phyloP scores from a whole-genome alignment of 73 alveolate species.

The Tetrahymena thermophila region DNA sequence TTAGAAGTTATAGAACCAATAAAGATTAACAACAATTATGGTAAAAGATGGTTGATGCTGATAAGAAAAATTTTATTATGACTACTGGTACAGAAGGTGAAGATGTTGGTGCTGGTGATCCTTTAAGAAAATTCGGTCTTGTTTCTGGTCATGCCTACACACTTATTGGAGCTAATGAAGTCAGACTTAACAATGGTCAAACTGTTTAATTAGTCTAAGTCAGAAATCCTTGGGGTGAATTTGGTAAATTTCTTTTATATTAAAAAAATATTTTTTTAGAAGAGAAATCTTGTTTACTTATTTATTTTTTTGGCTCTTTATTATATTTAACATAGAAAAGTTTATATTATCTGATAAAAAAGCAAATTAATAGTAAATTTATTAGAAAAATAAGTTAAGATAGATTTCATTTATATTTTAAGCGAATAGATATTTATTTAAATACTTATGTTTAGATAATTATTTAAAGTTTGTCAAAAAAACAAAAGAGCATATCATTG shows the following conservation, averaged over 20 bases:
- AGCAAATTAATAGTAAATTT: too few species aligned
- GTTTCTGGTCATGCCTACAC: conserved; percentile 83
- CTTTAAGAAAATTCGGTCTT: conserved; percentile 65
- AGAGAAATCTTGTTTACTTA: too few species aligned
- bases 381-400: too few species aligned
- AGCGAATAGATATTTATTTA: too few species aligned
- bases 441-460: too few species aligned
- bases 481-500: not conserved
- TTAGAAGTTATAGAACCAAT: conserved; percentile 48
- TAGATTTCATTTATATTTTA: too few species aligned
- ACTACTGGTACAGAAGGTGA: conserved; percentile 56
- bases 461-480: too few species aligned
- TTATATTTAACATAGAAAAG: too few species aligned
- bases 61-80: conserved; percentile 61
- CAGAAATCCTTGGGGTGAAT: conserved; percentile 90
- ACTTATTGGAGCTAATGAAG: conserved; percentile 56
- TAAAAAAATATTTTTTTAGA: too few species aligned
- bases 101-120: conserved; percentile 30
- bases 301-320: too few species aligned
- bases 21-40: conserved; percentile 61
- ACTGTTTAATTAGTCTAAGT: conserved; percentile 64
- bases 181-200: conserved; percentile 32
- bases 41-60: conserved; percentile 62
- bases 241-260: not conserved
- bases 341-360: too few species aligned